Percentiles rank a stretch among this genome's conserved stretches.
These are phyloP conservation scores for Amanita inopinata DNA, from an alignment of 768 basidiomycete species.

Conservation along the genomic window DNA sequence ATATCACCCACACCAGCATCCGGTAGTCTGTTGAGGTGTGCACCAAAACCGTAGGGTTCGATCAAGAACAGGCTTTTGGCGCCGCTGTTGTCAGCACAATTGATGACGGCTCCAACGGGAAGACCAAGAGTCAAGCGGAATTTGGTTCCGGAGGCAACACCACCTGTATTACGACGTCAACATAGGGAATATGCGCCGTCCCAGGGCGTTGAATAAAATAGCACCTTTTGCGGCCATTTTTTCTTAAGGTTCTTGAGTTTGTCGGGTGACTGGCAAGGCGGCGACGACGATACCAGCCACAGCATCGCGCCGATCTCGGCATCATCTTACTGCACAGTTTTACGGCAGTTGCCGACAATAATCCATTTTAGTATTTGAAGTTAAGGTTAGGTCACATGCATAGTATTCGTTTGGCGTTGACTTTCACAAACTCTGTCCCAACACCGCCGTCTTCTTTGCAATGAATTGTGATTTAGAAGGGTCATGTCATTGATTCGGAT, in stretches of 20 bases:
- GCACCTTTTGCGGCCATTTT: slow-evolving; percentile 10
- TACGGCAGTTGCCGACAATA: slow-evolving; percentile 19
- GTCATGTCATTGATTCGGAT: no score
- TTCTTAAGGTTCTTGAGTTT: background rate
- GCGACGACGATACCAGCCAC: slow-evolving; percentile 17
- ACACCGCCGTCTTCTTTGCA: no score
- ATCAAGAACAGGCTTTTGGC: slow-evolving; percentile 95
- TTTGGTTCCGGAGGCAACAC: slow-evolving; percentile 84
- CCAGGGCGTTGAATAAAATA: background rate
- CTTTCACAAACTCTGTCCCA: no score
- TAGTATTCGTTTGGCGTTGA: no score
- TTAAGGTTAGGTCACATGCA: no score
- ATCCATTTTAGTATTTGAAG: background rate
- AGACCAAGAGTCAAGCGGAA: slow-evolving; percentile 93
- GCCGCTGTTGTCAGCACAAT: slow-evolving; percentile 99
- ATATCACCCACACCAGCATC: slow-evolving; percentile 94
- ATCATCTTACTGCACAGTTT: slow-evolving; percentile 21
- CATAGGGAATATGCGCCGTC: no score
- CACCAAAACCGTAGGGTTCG: slow-evolving; percentile 91
- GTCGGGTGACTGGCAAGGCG: slow-evolving; percentile 14
- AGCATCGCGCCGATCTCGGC: slow-evolving; percentile 9
- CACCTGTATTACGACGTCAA: slow-evolving; percentile 21
- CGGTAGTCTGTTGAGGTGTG: slow-evolving; percentile 93
- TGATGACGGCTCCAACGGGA: slow-evolving; percentile 88
- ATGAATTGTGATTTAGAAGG: no score